These are phyloP conservation scores for Xylaria polymorpha DNA, from an alignment of 2,329 filamentous ascomycete genomes.

Conservation along the genomic window DNA sequence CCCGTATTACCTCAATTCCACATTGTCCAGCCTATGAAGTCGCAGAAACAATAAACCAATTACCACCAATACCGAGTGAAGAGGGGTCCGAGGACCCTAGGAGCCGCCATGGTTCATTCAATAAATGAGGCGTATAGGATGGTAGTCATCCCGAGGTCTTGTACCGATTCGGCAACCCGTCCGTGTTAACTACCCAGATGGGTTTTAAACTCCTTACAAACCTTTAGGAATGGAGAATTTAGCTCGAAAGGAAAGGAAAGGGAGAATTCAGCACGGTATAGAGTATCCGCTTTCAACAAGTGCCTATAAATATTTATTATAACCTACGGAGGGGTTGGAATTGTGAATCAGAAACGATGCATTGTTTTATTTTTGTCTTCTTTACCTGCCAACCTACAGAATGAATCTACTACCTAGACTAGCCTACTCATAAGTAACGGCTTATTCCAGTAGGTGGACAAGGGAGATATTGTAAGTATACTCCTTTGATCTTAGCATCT, in stretches of 20 bases:
- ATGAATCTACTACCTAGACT: neutral
- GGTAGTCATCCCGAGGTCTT: conserved; percentile 29
- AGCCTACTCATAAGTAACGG: neutral
- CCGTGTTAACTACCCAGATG: conserved; percentile 11
- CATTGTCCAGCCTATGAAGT: conserved; percentile 36
- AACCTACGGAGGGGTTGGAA: neutral
- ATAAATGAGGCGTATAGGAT: conserved; percentile 32
- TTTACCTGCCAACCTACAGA: neutral
- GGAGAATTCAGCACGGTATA: neutral
- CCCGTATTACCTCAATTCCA: conserved; percentile 37
- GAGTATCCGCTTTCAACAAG: neutral
- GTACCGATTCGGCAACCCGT: conserved; percentile 34
- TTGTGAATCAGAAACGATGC: neutral
- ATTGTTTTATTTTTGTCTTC: neutral
- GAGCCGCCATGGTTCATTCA: conserved; percentile 21
- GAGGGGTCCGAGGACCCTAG: conserved; percentile 27
- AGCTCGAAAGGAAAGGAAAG: neutral
- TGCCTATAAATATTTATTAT: neutral
- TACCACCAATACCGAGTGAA: conserved; percentile 18
- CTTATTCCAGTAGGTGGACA: neutral
- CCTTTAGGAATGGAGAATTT: neutral
- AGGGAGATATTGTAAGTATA: neutral
- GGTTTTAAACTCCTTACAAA: neutral
- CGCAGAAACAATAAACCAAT: conserved; percentile 22
- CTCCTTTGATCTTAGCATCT: conserved; percentile 4